Base-by-base conservation (phyloP, 2,329 filamentous ascomycete genomes). In the Aurifilum marmelostoma region DNA sequence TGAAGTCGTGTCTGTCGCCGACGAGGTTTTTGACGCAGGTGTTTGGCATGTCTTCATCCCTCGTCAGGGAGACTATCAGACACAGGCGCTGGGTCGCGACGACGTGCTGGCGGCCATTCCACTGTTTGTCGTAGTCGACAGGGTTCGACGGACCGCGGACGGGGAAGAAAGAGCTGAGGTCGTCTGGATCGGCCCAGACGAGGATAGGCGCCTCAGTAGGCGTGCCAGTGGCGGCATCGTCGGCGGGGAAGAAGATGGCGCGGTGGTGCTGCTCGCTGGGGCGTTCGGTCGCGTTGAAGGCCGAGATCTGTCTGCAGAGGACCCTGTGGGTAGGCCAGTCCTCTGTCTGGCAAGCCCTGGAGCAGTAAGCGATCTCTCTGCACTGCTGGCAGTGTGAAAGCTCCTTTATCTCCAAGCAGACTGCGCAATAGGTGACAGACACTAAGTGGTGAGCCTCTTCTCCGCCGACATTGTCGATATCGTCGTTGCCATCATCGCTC, bases 351-450 rank as follows among this genome's bases (percentile, higher is more conserved):
- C 69, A 70, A 12, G 29, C 14, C 7, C 8, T 41, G 27, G 66
- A 66, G 66, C 69, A 70, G 61, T 70, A 70, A 9, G 32, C 12
- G 14, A 70, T 68, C 8, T 68, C 66, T 5, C 62, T 18, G 50
- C 69, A 70, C 11, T 14, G n/a, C 7, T 43, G 47, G 34, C 69
- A 70, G 21, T 41, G 6, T 1, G 21, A n/a, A 16, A 68, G 39
- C 14, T 39, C 21, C 7, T 54, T 24, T 32, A 32, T 58, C n/a
- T n/a, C 32, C 56, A 61, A 43, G 41, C 69, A 70, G 18, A 63
- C 47, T n/a, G 66, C 61, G n/a, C 69, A 70, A 34, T 24, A 34
- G 34, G 34, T 34, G 34, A 34, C 34, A 34, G 4, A 4, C 34
- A 34, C 34, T 8, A 34, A 4, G 4, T 11, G 16, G 18, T 29